Evolutionary conservation across 176 grass and related monocot species (phyloP), one percentile per base, ranked within the genome.

Genomic region (Eragrostis curvula): DNA sequence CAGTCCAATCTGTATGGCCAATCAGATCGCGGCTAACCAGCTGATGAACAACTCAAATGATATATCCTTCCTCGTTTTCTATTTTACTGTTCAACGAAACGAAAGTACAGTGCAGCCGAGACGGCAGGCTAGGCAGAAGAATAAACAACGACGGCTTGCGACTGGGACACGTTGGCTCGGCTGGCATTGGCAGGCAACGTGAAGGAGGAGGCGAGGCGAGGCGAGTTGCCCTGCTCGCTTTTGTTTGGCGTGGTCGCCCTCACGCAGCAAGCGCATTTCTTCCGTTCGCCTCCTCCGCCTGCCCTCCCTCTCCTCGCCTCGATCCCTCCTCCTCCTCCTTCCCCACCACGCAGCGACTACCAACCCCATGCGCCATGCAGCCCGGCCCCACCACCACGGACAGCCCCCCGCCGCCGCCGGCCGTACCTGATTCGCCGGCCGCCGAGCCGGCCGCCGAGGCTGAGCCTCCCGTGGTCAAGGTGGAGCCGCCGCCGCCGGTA

Each of bases 341-440:
- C 63, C 72, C 58, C 71, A 12, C 36, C 46, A 17, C 47, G 73
- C 73, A 39, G 43, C 80, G 74, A 83, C 79, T 21, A 82, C 48
- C 79, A 32, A 77, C 73, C 79, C 59, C 69, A 88, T 79, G 75
- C 75, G 75, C 83, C 88, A 90, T 90, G 88, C 83, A 86, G 73
- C 83, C 66, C 57, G 66, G 71, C 2, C 87, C 48, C 88, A 24
- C 77, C 49, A 18, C 78, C 21, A n/a, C 74, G 28, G 77, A 4
- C 13, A 59, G 59, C 53, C 60, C 24, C 17, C 74, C 39, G 16
- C 24, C 81, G 28, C 27, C 61, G 9, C 2, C 18, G 50, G 28
- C 8, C 21, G 36, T 12, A 28, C 17, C 29, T 9, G 47, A 40
- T 39, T 27, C 6, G 8, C 48, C 41, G 13, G 29, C 61, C 1